Evolutionary conservation across 768 basidiomycete species (phyloP), one percentile per base, ranked within the genome.

Genomic region (Rhodosporidiobolus sp.): DNA sequence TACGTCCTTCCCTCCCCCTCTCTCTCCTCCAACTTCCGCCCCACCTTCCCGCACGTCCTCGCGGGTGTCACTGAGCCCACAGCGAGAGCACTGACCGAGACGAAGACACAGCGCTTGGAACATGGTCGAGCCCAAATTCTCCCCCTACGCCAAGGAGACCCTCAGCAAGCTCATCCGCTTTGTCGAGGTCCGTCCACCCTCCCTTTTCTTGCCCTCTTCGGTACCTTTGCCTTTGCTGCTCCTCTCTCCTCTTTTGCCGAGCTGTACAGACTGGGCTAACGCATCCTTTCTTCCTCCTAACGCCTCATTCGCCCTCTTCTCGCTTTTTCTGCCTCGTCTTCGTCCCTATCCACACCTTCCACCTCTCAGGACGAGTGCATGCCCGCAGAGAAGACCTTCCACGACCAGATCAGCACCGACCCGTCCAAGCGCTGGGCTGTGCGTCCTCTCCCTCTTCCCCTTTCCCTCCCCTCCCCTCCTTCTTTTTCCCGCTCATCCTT

Each of bases 71-170:
- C 30, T 9, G 14, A 34, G 1, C 1, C 17, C 20, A 14, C n/a
- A 43, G 34, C 24, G 48, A 28, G n/a, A n/a, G n/a, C 34, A 16
- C 49, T 26, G 50, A 34, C 49, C 28, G n/a, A 50, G 32, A n/a
- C 20, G 34, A 26, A 28, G 19, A 4, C 10, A 38, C 65, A 76
- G 75, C 52, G 69, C 80, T 38, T 80, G 77, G 78, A 69, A 76
- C 22, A 63, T 79, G 35, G 77, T 94, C 70, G 90, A 95, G 83
- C 89, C 91, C 85, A 94, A 92, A 83, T 91, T 98, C 85, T 91
- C 92, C 11, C 86, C 89, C 12, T 90, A 86, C 77, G 96, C 89
- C 30, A 94, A 93, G 82, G 89, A 93, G 77, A 90, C 87, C 9
- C 84, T 99, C 50, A 85, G 87, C 49, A 93, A 89, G 78, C 86